A percentile compares a stretch with the other conserved stretches of the same genome.
Evolutionary conservation across 2,329 filamentous ascomycete species (phyloP).

Genomic region (Nemania serpens): DNA sequence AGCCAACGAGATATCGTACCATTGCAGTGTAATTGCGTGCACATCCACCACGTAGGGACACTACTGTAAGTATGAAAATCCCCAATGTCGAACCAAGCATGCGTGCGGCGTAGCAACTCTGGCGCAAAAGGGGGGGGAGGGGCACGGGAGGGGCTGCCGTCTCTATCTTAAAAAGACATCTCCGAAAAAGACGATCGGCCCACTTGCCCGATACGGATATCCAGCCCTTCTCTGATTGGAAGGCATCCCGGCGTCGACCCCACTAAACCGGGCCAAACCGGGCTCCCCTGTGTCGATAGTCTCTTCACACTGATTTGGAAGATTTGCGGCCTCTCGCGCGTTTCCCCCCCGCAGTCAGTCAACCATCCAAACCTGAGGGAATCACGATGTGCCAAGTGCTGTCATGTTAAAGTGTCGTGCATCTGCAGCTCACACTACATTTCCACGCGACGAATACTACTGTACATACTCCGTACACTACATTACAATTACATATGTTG

Average conservation of each 20-base stretch:
- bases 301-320: constrained; percentile 13
- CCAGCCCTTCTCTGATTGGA: neutral
- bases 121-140: constrained; percentile 4
- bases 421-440: constrained; percentile 18
- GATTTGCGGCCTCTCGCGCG: neutral
- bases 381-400: constrained; percentile 19
- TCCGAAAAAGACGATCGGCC: constrained; percentile 3
- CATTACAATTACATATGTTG: neutral
- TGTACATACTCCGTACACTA: neutral
- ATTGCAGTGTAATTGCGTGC: neutral
- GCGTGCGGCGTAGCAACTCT: neutral
- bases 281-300: neutral
- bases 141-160: neutral
- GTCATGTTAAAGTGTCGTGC: constrained; percentile 23
- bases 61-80: constrained; percentile 19
- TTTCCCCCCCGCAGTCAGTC: neutral
- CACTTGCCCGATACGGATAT: constrained; percentile 6
- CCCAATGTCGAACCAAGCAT: neutral
- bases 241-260: neutral
- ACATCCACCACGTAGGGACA: constrained; percentile 3
- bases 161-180: constrained; percentile 18
- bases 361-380: neutral
- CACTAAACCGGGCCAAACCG: neutral
- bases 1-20: constrained; percentile 13
- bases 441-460: neutral